Evolutionary conservation across 2,329 filamentous ascomycete species (phyloP), one percentile per base, ranked within the genome.

Genomic region (Phialocephala sp.): DNA sequence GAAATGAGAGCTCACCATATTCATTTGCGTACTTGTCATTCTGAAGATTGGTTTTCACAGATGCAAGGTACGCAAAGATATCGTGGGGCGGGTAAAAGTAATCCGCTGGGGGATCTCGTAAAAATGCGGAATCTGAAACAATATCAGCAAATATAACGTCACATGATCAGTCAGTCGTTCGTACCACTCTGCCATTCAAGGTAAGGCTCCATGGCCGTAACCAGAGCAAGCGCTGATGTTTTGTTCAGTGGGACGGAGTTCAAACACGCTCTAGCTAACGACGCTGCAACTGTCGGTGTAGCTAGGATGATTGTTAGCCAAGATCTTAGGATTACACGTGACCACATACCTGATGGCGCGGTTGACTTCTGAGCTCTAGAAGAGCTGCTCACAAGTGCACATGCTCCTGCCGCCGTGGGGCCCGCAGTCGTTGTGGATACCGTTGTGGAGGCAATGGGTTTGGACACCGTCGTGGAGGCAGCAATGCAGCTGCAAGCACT

Each of bases 21-120:
- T 88, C 85, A 73, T 80, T 84, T 4, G 76, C 73, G 70, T 83
- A 88, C 2, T 75, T 74, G 20, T 80, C 79, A 2, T 72, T 74
- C 24, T 73, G 68, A 4, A 81, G 79, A 18, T 81, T 84, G 5
- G 75, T 66, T 50, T 78, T 76, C 58, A 88, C 83, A 11, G 75
- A 73, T 60, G 82, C 78, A 5, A 87, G 75, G 0, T 76, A 78
- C 8, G 71, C 80, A 32, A 82, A 70, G 14, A 87, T 77, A 66
- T 88, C 85, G 35, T 80, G 76, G 1, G 79, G 72, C 0, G 83
- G 80, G 59, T 84, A 80, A 63, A 78, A 77, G 73, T 87, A 88
- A 12, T 77, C 78, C 15, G 78, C 66, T 0, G 86, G 86, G 2
- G 86, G 85, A 59, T 83, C 75, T 67, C 83, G 83, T 41, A 85